Evolutionary conservation across 148 eudicot genomes (phyloP).

Genomic region (Chenopodium suecicum): DNA sequence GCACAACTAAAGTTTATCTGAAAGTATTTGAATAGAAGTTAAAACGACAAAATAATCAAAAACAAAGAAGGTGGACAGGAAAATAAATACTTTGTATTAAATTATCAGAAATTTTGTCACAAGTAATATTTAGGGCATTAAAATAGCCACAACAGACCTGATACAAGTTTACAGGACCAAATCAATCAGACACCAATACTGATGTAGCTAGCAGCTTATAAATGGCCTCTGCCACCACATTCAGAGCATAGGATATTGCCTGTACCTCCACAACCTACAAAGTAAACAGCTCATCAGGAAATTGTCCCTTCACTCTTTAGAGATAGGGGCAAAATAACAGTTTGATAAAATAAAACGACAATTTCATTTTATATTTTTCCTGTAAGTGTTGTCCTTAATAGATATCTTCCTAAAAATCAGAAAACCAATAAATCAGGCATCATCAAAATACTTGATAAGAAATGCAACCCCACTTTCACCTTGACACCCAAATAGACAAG

Average conservation of each 20-base stretch:
- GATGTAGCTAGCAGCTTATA: constrained; percentile 12
- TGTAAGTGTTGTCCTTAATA: too few species aligned
- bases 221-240: constrained; percentile 87
- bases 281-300: constrained; percentile 6
- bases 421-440: too few species aligned
- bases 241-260: constrained; percentile 76
- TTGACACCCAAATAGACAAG: too few species aligned
- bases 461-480: too few species aligned
- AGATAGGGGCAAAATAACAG: too few species aligned
- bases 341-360: too few species aligned
- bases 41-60: background rate
- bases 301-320: too few species aligned
- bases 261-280: constrained; percentile 88
- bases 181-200: constrained; percentile 4
- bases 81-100: background rate
- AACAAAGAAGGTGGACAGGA: background rate
- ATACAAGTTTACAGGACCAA: constrained; percentile 3
- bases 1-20: background rate
- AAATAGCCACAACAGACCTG: constrained; percentile 4
- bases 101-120: background rate
- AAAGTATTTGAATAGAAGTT: background rate
- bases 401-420: too few species aligned
- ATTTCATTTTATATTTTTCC: too few species aligned
- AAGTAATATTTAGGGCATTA: background rate
- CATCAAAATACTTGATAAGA: too few species aligned